Conservation (phyloP, 345 rosid genomes). For the Lepidium sativum region DNA sequence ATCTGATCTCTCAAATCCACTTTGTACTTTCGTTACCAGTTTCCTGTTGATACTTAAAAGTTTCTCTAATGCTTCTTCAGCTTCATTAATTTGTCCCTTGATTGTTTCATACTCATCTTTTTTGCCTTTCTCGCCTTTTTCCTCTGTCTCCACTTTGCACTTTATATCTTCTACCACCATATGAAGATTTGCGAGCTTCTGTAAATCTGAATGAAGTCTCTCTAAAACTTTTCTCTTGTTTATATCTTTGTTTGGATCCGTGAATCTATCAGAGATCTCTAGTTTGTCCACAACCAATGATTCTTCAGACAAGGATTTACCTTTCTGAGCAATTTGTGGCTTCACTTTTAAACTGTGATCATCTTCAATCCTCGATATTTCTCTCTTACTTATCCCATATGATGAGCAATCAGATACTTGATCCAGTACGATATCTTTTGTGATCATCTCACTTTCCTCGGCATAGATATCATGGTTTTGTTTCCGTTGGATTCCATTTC, state of each 20-base stretch:
- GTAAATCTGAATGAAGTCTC: conserved; percentile 83
- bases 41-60: conserved; percentile 55
- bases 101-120: conserved; percentile 54
- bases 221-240: conserved; percentile 66
- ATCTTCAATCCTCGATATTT: conserved; percentile 42
- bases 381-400: conserved; percentile 65
- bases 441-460: conserved; percentile 52
- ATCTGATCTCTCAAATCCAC: conserved; percentile 30
- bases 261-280: conserved; percentile 54
- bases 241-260: conserved; percentile 48
- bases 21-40: conserved; percentile 46
- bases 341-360: conserved; percentile 41
- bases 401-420: conserved; percentile 83
- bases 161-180: conserved; percentile 70
- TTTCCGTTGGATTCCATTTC: conserved; percentile 35
- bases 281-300: conserved; percentile 64
- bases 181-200: conserved; percentile 76
- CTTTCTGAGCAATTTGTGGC: conserved; percentile 35
- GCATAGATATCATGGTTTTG: conserved; percentile 36
- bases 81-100: conserved; percentile 76
- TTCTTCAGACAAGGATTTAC: conserved; percentile 49
- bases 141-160: conserved; percentile 59
- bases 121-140: conserved; percentile 52
- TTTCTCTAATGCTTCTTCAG: conserved; percentile 55
- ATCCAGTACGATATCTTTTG: conserved; percentile 93